A percentile compares a stretch with the other conserved stretches of the same genome.
These are phyloP conservation scores for Hortiboletus campestris DNA, from an alignment of 768 basidiomycete species.

Conservation along the genomic window DNA sequence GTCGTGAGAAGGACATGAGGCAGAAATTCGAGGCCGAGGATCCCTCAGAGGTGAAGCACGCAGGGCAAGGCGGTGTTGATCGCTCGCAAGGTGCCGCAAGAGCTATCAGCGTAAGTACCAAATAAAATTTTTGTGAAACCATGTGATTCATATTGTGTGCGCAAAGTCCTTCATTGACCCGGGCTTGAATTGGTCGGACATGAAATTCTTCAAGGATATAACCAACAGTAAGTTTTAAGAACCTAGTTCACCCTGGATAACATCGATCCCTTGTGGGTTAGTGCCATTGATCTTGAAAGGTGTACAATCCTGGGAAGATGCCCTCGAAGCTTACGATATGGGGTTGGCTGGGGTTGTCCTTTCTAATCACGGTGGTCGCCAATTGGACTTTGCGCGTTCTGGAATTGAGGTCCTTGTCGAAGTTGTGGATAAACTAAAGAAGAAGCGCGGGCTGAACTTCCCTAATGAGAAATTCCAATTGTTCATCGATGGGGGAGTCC, in stretches of 20 bases:
- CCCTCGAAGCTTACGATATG: constrained; percentile 76
- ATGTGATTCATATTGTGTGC: not conserved
- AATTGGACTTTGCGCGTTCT: constrained; percentile 78
- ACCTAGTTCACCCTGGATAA: constrained; percentile 3
- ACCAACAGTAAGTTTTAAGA: constrained; percentile 50
- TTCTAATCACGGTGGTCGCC: constrained; percentile 84
- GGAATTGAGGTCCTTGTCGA: constrained; percentile 90
- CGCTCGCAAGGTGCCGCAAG: constrained; percentile 90
- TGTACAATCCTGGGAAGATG: constrained; percentile 89
- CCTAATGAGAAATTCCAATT: constrained; percentile 82
- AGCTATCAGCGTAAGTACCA: constrained; percentile 74
- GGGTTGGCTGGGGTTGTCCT: constrained; percentile 76
- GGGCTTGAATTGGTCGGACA: constrained; percentile 70
- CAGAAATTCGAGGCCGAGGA: constrained; percentile 87
- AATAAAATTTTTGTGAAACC: not conserved
- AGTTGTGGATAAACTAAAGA: constrained; percentile 70
- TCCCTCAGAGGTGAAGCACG: constrained; percentile 41
- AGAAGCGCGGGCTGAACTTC: constrained; percentile 64
- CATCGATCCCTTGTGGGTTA: constrained; percentile 26
- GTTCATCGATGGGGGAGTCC: constrained; percentile 92
- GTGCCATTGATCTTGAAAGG: constrained; percentile 93
- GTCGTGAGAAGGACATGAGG: constrained; percentile 95
- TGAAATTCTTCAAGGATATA: constrained; percentile 70
- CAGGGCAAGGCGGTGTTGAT: constrained; percentile 56
- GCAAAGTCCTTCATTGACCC: constrained; percentile 92